Conservation (phyloP, 345 rosid genomes). For the Citropsis articulata region DNA sequence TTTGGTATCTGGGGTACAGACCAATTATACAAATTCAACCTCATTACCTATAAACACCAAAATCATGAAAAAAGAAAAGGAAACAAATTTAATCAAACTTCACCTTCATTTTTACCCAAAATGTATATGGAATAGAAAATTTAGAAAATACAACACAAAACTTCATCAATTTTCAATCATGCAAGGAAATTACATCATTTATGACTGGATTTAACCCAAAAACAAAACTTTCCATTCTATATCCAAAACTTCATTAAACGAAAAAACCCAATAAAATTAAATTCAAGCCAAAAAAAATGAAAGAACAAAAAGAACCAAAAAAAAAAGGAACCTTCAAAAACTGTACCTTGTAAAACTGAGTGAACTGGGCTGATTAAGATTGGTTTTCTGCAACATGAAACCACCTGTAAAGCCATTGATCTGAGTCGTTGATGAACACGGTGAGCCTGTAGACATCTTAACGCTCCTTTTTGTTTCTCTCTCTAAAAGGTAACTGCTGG, state of each 20-base stretch:
- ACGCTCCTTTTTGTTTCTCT: constrained; percentile 9
- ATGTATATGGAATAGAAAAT: neutral
- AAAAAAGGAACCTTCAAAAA: neutral
- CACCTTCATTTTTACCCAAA: neutral
- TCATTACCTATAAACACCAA: neutral
- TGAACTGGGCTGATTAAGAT: constrained; percentile 37
- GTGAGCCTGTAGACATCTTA: constrained; percentile 50
- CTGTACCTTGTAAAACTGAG: constrained; percentile 41
- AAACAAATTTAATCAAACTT: neutral
- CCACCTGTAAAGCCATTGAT: constrained; percentile 54
- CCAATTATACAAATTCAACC: neutral
- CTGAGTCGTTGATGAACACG: constrained; percentile 57
- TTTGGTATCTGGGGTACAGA: neutral
- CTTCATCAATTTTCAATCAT: neutral
- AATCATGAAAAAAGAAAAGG: neutral
- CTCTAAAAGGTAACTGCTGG: neutral
- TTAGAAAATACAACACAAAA: neutral
- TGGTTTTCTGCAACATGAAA: constrained; percentile 36
- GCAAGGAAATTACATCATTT: neutral
- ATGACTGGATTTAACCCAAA: constrained; percentile 6
- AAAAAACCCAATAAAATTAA: constrained; percentile 10
- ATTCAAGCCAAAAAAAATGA: neutral
- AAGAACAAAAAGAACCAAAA: neutral
- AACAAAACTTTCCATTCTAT: neutral
- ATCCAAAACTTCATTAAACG: neutral